phyloP scores from a whole-genome alignment of 805 yeast genomes.

The Naumovozyma castellii region DNA sequence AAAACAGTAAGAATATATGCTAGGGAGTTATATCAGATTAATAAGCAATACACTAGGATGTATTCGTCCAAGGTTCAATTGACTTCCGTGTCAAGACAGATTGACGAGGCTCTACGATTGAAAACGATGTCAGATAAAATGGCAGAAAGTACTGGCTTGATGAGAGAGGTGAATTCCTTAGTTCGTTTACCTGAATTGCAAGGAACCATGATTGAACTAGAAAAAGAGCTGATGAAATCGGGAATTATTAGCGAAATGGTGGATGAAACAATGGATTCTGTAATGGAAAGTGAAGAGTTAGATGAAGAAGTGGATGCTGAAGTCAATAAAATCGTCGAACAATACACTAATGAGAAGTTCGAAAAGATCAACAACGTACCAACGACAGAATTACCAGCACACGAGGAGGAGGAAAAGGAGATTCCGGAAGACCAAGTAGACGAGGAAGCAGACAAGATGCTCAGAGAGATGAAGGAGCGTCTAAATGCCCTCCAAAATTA shows the following conservation, averaged over 20 bases:
- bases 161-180: constrained; percentile 80
- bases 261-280: constrained; percentile 75
- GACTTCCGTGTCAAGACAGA: constrained; percentile 77
- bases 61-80: constrained; percentile 76
- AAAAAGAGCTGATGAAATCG: constrained; percentile 75
- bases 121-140: constrained; percentile 73
- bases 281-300: constrained; percentile 52
- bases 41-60: constrained; percentile 64
- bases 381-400: constrained; percentile 16
- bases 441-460: constrained; percentile 63
- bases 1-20: constrained; percentile 75
- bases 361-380: constrained; percentile 32
- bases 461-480: constrained; percentile 83
- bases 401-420: constrained; percentile 26
- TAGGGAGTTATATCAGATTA: constrained; percentile 62
- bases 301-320: constrained; percentile 58
- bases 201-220: constrained; percentile 75
- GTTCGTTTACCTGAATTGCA: constrained; percentile 71
- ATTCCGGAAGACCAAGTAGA: constrained; percentile 37
- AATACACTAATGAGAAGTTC: constrained; percentile 36
- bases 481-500: constrained; percentile 70
- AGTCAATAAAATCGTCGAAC: constrained; percentile 51
- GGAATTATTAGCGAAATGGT: constrained; percentile 93
- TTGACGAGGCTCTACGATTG: constrained; percentile 86
- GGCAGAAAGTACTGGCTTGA: constrained; percentile 65